A percentile compares a stretch with the other conserved stretches of the same genome.
Conservation (phyloP, 805 yeast genomes). For the Candida golubevii region DNA sequence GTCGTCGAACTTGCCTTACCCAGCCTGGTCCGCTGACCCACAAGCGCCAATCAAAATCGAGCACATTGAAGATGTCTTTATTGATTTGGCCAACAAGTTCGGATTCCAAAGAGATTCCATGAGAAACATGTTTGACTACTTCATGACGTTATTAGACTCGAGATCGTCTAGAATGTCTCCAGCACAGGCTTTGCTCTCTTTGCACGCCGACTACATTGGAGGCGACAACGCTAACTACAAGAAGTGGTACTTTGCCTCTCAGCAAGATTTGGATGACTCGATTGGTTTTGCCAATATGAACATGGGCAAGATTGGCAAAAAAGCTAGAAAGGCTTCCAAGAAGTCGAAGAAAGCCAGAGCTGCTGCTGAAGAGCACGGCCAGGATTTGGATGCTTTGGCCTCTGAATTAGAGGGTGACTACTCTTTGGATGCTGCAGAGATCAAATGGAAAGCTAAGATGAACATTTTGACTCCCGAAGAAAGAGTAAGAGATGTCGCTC, state of each 20-base stretch:
- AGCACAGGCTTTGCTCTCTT: conserved; percentile 74
- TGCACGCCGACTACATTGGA: conserved; percentile 86
- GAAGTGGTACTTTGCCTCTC: conserved; percentile 88
- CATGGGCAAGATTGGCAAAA: conserved; percentile 69
- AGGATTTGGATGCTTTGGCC: conserved; percentile 57
- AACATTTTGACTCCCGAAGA: conserved; percentile 67
- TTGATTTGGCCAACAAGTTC: conserved; percentile 75
- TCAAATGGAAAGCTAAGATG: conserved; percentile 83
- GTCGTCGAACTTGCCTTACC: conserved; percentile 90
- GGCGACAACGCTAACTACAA: conserved; percentile 83
- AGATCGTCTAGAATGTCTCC: conserved; percentile 88
- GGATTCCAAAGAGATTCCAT: conserved; percentile 91
- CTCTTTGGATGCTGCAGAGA: conserved; percentile 79
- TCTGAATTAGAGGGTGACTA: conserved; percentile 76
- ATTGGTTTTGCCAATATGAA: conserved; percentile 81
- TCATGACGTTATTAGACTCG: conserved; percentile 79
- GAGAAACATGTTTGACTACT: conserved; percentile 88
- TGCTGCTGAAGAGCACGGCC: conserved; percentile 63
- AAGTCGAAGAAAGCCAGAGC: conserved; percentile 73
- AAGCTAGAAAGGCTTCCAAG: conserved; percentile 77
- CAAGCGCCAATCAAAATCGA: conserved; percentile 79
- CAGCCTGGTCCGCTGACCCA: conserved; percentile 98
- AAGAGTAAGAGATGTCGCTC: conserved; percentile 72
- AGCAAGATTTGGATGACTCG: conserved; percentile 79
- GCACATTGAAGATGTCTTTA: conserved; percentile 82